Conservation (phyloP, 148 eudicot species). For the Suaeda aralocaspica region DNA sequence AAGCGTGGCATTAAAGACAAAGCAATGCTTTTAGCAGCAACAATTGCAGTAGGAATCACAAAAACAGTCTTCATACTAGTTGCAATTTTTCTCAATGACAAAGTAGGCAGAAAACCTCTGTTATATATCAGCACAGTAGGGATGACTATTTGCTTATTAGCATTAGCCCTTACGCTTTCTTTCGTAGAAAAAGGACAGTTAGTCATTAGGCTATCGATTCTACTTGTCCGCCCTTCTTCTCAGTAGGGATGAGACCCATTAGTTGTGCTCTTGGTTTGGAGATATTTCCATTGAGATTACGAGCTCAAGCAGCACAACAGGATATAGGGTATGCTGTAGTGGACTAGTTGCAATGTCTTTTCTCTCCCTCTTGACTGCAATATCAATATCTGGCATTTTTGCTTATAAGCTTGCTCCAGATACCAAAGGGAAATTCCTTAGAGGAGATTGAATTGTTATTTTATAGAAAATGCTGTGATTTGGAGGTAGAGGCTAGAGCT, state of each 20-base stretch:
- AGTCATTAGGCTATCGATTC: conserved; percentile 38
- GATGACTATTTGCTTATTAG: conserved; percentile 67
- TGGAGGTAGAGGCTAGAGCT: conserved; percentile 50
- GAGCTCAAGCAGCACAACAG: conserved; percentile 70
- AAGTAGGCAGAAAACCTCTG: conserved; percentile 68
- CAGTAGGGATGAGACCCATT: conserved; percentile 72
- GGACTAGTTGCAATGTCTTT: conserved; percentile 80
- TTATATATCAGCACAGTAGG: conserved; percentile 74
- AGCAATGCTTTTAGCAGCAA: conserved; percentile 58
- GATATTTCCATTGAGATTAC: conserved; percentile 60
- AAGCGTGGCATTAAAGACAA: conserved; percentile 57
- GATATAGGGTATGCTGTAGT: conserved; percentile 68
- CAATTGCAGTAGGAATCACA: conserved; percentile 70
- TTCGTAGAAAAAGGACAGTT: conserved; percentile 31
- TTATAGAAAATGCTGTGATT: conserved; percentile 33
- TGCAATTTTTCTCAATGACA: conserved; percentile 63
- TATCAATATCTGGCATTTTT: conserved; percentile 53
- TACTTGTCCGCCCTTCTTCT: conserved; percentile 77
- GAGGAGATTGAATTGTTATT: conserved; percentile 74
- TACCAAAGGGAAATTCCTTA: conserved; percentile 71
- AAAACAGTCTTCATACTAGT: conserved; percentile 63
- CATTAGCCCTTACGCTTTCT: conserved; percentile 37
- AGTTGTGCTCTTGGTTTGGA: conserved; percentile 76
- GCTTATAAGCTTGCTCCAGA: conserved; percentile 59
- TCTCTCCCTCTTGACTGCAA: conserved; percentile 50